Evolutionary conservation across 1,139 yeast genomes (phyloP), one percentile per base, ranked within the genome.

Genomic region (Pichia sp.): DNA sequence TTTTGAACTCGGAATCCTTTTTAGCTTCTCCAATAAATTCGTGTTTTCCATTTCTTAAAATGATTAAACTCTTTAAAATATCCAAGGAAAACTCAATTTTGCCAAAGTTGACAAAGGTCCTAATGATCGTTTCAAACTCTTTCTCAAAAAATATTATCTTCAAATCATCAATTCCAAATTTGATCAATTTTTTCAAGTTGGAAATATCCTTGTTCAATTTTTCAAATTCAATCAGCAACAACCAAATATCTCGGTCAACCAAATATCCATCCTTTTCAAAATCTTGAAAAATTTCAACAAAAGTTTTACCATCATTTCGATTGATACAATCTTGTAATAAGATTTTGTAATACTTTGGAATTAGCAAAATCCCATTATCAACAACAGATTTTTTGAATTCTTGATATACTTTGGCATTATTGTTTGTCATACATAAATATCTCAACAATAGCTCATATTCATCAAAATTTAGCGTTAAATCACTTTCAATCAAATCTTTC

Each of bases 321-420:
- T 43, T 48, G n/a, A 59, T 37, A 35, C 52, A 34, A 1, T 49
- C 47, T 11, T 43, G 40, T 33, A 59, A 40, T 35, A 58, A 50
- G 7, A 44, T 16, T 34, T 54, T 51, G 45, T 52, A 57, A 29
- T 46, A 41, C 0, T 44, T 50, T 27, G 52, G 37, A 11, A 44
- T 44, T 7, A 44, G 33, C 27, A 47, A 28, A 27, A 36, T 37
- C 35, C 47, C 47, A 26, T 16, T 16, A 16, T 16, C 23, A 16
- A 16, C 23, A 16, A 16, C 23, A 16, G 23, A 16, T 16, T 16
- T 16, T 16, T 16, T 16, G 23, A 16, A 16, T 16, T 16, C 23
- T 16, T 16, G 23, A 16, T 16, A 16, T 16, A 16, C 23, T 16
- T 16, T 16, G 23, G 23, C 23, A 16, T 16, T 16, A 16, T 16